Base-by-base conservation (phyloP, 352 stramenopile species). In the Globisporangium cederbergense region DNA sequence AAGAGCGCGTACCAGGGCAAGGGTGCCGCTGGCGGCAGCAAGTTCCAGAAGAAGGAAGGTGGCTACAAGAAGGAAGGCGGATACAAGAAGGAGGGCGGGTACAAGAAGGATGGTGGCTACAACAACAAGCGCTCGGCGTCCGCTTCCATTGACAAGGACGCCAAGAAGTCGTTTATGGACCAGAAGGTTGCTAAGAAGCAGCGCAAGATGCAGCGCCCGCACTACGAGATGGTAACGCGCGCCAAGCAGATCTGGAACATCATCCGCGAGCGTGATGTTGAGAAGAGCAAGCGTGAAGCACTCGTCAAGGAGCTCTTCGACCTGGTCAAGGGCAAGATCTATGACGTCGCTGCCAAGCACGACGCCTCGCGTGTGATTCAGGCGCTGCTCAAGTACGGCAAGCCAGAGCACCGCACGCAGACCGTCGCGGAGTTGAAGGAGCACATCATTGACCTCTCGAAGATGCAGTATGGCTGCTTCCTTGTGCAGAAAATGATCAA, bases 391-490 rank as follows among this genome's bases (percentile, higher is more conserved):
- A 95, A 98, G 76, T 97, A 97, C 76, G 96, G 94, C 59, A 96
- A 84, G 62, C 76, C 83, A 7, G 78, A 94, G 68, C 85, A 98
- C 75, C 83, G 93, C 34, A 83, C 85, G 64, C 78, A 91, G 65
- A 89, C 96, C 9, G 79, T 98, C 22, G 72, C 77, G 10, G 96
- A 98, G 78, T 85, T 99, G 60, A 87, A 95, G 62, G 88, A 93
- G 38, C 83, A 97, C 65, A 80, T 98, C n/a, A 70, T 95, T 10
- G 93, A 98, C 53, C 64, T 99, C 28, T 82, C 89, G 68, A 98
- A 98, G 85, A 96, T 93, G 78, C 96, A 98, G 71, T 99, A 99
- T 76, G 91, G 87, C n/a, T 93, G 94, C 82, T 98, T 98, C 76
- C 76, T 97, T n/a, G 94, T 98, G 62, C 85, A 98, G 58, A 98